Base-by-base conservation (phyloP, 495 filamentous ascomycete species). In the Tetracladium setigerum region DNA sequence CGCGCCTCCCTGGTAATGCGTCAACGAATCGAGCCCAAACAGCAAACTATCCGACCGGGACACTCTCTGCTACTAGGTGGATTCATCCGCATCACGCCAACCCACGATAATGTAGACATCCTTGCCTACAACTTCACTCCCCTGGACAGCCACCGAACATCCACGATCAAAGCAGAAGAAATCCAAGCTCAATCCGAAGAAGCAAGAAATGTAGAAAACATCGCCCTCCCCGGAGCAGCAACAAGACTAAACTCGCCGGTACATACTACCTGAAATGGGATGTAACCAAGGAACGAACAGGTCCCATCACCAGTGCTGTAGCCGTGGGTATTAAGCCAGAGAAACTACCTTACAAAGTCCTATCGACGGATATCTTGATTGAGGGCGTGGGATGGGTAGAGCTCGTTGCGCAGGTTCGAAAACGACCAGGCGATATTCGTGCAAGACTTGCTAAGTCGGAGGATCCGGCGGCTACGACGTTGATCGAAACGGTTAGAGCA, bases 371-470 rank as follows among this genome's bases (percentile, higher is more conserved):
- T 61, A 78, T 99, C 32, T 67, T 99, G 7, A 81, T 99, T 31
- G 89, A 95, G 55, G 87, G 91, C 15, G 81, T 82, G 34, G 92
- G 92, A 2, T 99, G 94, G 91, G 74, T 99, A 7, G 92, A 99
- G 62, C 62, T 99, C 15, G 82, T 78, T 5, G 80, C 82, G 12
- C 90, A 97, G 63, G 74, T 92, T 7, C 79, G 90, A 17, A 75
- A 73, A 18, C 77, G 67, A 53, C 55, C 56, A 64, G 2, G 14
- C 13, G 30, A 46, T 19, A 49, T 75, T 41, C 62, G 48, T 16
- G 16, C 33, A 15, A 49, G 36, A 39, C 33, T 43, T 41, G 38
- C 30, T 44, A 22, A 49, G 38, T 30, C 46, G 31, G 49, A 49
- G 19, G 46, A 18, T 32, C 15, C 14, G 17, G n/a, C 41, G 39